Percentiles rank a stretch among this genome's conserved stretches.
Conservation (phyloP, 2,329 filamentous ascomycete species). For the Ascochyta fabae region DNA sequence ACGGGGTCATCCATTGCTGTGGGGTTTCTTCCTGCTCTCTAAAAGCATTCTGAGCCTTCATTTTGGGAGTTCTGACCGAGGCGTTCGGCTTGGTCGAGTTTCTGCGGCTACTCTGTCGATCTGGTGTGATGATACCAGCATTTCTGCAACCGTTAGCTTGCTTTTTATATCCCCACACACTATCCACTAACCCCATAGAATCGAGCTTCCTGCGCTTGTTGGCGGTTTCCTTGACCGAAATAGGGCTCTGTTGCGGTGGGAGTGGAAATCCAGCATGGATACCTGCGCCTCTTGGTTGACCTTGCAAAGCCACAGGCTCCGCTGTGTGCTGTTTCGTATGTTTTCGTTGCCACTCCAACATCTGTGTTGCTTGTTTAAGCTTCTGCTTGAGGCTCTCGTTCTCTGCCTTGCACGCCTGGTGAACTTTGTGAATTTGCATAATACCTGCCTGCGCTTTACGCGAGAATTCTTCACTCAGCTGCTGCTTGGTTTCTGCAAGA, state of each 20-base stretch:
- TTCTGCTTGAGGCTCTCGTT: constrained; percentile 1
- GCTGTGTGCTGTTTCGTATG: neutral
- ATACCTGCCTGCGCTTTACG: neutral
- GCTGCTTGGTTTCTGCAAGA: neutral
- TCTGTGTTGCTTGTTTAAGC: neutral
- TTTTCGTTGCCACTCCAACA: neutral
- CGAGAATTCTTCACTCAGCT: neutral
- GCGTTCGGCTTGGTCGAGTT: neutral
- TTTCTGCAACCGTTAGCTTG: neutral
- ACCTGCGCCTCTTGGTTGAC: neutral
- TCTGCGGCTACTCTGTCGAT: neutral
- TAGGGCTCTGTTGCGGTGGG: neutral
- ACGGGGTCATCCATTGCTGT: neutral
- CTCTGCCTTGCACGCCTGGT: neutral
- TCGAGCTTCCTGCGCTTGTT: constrained; percentile 4
- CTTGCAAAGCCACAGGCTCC: neutral
- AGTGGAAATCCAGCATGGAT: neutral
- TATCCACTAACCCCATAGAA: neutral
- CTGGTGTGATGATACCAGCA: neutral
- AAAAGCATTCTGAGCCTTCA: neutral
- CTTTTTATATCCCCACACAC: accelerated
- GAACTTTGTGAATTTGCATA: neutral
- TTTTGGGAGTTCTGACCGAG: neutral
- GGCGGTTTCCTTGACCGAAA: neutral
- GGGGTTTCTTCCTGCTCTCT: neutral